Conservation (phyloP, 306 rosid species). For the Fragaria vesca region DNA sequence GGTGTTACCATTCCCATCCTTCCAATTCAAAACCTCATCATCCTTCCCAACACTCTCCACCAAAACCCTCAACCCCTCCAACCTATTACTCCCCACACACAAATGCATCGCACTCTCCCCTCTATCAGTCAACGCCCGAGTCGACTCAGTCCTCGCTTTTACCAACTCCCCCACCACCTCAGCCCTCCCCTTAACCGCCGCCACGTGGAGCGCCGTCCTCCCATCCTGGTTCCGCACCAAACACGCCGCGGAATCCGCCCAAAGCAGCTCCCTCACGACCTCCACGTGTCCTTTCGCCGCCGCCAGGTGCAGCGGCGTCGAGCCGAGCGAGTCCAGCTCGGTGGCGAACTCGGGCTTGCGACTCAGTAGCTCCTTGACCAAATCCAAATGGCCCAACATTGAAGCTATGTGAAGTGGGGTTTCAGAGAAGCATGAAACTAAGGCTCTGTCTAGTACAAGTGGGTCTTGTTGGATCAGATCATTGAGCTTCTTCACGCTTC, state of each 20-base stretch:
- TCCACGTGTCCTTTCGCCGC: slow-evolving; percentile 26
- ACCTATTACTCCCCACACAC: slow-evolving; percentile 29
- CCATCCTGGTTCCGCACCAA: slow-evolving; percentile 31
- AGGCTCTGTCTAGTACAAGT: slow-evolving; percentile 17
- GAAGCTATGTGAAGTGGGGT: slow-evolving; percentile 36
- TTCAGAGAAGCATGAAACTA: slow-evolving; percentile 17
- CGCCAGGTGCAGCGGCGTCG: slow-evolving; percentile 34
- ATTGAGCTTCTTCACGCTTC: slow-evolving; percentile 3
- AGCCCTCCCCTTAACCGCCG: slow-evolving; percentile 32
- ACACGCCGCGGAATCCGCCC: slow-evolving; percentile 17
- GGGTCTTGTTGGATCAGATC: slow-evolving; percentile 31
- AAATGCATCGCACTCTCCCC: slow-evolving; percentile 35
- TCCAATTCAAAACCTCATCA: slow-evolving; percentile 16
- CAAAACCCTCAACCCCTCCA: slow-evolving; percentile 30
- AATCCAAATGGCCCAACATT: slow-evolving; percentile 17
- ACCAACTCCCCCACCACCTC: slow-evolving; percentile 24
- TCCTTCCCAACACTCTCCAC: slow-evolving; percentile 11
- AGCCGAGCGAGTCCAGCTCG: slow-evolving; percentile 26
- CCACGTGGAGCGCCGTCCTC: slow-evolving; percentile 30
- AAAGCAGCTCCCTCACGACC: slow-evolving; percentile 10
- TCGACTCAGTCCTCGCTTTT: slow-evolving; percentile 14
- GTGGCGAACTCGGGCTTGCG: slow-evolving; percentile 27
- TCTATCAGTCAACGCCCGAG: slow-evolving; percentile 17
- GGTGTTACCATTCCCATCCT: slow-evolving; percentile 28
- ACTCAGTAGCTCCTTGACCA: slow-evolving; percentile 20